Evolutionary conservation across 306 rosid genomes (phyloP).

Genomic region (Medicago ruthenica): DNA sequence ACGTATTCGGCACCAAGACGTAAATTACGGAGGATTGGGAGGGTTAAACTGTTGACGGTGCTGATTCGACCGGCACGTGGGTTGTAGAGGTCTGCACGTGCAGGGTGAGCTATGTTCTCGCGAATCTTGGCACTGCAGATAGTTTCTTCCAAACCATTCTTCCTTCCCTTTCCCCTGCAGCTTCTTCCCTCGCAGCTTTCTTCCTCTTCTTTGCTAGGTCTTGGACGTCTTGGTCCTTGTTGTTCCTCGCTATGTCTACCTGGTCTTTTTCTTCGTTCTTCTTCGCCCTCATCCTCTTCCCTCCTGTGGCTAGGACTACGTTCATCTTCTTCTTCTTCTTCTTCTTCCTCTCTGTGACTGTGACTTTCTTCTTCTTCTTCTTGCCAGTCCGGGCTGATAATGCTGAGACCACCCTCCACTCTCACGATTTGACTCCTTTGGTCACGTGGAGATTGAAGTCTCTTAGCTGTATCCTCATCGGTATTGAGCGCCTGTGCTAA

Average conservation of each 20-base stretch:
- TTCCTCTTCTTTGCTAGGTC: background rate
- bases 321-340: background rate
- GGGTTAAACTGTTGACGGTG: slow-evolving; percentile 41
- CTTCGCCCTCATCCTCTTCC: background rate
- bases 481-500: slow-evolving; percentile 50
- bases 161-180: background rate
- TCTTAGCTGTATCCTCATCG: slow-evolving; percentile 39
- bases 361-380: background rate
- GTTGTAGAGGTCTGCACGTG: slow-evolving; percentile 50
- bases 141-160: slow-evolving; percentile 50
- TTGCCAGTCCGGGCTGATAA: slow-evolving; percentile 49
- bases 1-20: slow-evolving; percentile 54
- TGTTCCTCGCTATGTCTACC: background rate
- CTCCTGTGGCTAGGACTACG: too few relatives aligned
- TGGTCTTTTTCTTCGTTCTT: background rate
- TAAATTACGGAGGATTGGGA: slow-evolving; percentile 48
- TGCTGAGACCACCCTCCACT: slow-evolving; percentile 45
- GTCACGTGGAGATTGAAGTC: slow-evolving; percentile 46
- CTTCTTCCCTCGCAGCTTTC: background rate
- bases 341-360: background rate
- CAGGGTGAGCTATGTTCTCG: slow-evolving; percentile 48
- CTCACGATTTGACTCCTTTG: slow-evolving; percentile 45
- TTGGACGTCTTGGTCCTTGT: background rate
- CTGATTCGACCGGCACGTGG: slow-evolving; percentile 52
- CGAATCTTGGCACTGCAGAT: slow-evolving; percentile 43